Evolutionary conservation across 441 rosid species (phyloP), one percentile per base, ranked within the genome.

Genomic region (Arabidopsis lyrata): DNA sequence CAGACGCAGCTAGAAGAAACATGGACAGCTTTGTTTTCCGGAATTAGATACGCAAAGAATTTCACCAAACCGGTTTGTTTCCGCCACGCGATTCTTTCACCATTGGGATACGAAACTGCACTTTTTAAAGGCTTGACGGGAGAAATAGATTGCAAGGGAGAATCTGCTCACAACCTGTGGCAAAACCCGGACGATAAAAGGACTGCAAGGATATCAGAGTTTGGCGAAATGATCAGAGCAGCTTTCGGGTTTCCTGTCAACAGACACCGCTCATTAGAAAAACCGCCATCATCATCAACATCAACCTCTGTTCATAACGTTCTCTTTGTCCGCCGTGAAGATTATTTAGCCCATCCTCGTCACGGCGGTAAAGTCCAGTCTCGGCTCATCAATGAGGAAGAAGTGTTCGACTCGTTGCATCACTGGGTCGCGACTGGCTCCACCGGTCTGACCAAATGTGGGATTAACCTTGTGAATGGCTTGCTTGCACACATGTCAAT

Each of bases 321-420:
- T 68, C 97, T 92, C 72, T 94, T 90, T 78, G 90, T 94, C 48
- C 86, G 97, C 29, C 93, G 97, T 5, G 97, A 94, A 78, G 89
- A 94, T 80, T 94, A 94, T 76, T 77, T 94, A 68, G 99, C 99
- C 14, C 97, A 94, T 73, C 99, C 97, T 27, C 93, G 99, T 32
- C 97, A 92, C 16, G 78, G 74, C 16, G 99, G 99, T 44, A 90
- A 76, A 78, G 84, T 90, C 61, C 88, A 94, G 76, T 86, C 97
- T 2, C 87, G 99, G 57, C 94, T 92, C 29, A 86, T 81, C 85
- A 92, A 92, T 70, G 97, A 94, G 80, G 86, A 86, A 81, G 90
- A 90, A 79, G 88, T 94, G 70, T 90, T 86, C 48, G 87, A 94
- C 54, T 67, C 94, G 3, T 58, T 94, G 41, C 83, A 73, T 75